These are phyloP conservation scores for Saccharum hybrid DNA, from an alignment of 202 grass and related monocot species.

Conservation along the genomic window DNA sequence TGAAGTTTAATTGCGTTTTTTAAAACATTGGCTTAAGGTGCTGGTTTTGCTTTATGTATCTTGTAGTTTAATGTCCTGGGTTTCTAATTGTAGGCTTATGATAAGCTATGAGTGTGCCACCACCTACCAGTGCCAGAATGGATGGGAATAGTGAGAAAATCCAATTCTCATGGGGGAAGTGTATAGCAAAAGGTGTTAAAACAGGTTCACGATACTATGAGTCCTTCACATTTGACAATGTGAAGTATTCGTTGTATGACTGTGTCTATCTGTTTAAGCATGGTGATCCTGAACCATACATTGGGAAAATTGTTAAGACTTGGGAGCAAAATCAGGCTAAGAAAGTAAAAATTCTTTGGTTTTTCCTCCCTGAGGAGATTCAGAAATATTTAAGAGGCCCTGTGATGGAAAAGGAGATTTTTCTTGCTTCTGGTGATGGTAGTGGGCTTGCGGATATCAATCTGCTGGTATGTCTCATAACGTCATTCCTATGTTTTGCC, in stretches of 20 bases:
- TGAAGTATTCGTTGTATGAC: conserved; percentile 78
- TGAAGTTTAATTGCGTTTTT: no score
- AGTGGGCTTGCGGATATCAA: conserved; percentile 68
- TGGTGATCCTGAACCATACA: conserved; percentile 55
- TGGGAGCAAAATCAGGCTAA: conserved; percentile 60
- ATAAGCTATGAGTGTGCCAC: conserved; percentile 41
- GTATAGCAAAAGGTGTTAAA: conserved; percentile 53
- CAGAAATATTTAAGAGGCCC: conserved; percentile 54
- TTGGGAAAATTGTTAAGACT: conserved; percentile 90
- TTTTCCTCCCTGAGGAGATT: conserved; percentile 75
- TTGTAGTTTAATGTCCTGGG: conserved; percentile 29
- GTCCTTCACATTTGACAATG: conserved; percentile 73
- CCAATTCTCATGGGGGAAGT: conserved; percentile 66
- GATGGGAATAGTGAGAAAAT: conserved; percentile 43
- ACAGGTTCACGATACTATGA: conserved; percentile 64
- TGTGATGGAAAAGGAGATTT: conserved; percentile 71
- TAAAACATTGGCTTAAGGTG: no score
- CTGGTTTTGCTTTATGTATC: conserved; percentile 28
- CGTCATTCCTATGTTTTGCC: conserved; percentile 6
- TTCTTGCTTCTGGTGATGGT: conserved; percentile 77
- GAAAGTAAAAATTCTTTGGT: conserved; percentile 92
- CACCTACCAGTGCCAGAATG: conserved; percentile 39
- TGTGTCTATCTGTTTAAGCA: conserved; percentile 78
- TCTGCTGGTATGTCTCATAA: conserved; percentile 64
- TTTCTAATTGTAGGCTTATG: conserved; percentile 52